These are phyloP conservation scores for Clonostachys chloroleuca DNA, from an alignment of 2,329 filamentous ascomycete species.

Conservation along the genomic window DNA sequence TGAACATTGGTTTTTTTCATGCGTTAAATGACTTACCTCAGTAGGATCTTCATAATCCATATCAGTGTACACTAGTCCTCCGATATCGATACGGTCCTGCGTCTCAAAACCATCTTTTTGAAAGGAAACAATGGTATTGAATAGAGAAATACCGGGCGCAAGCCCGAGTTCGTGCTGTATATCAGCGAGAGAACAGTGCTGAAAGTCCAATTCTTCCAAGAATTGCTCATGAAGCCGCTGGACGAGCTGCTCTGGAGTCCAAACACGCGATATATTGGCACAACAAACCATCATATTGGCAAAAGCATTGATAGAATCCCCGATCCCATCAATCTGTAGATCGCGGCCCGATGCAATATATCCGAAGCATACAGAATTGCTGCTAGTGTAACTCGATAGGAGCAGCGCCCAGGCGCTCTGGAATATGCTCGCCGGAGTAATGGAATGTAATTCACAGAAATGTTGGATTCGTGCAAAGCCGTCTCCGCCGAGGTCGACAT, in stretches of 20 bases:
- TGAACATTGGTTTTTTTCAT: too few species aligned
- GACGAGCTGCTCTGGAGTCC: not conserved
- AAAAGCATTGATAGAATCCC: constrained; percentile 41
- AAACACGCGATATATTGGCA: not conserved
- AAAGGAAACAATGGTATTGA: not conserved
- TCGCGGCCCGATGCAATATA: constrained; percentile 47
- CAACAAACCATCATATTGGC: constrained; percentile 48
- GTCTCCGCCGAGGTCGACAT: constrained; percentile 3
- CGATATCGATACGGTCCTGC: too few species aligned
- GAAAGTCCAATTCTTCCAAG: constrained; percentile 1
- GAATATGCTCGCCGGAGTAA: constrained; percentile 3
- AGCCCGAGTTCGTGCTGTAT: constrained; percentile 2
- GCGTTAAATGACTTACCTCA: too few species aligned
- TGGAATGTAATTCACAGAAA: not conserved
- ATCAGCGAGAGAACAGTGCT: constrained; percentile 3
- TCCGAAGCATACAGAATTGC: constrained; percentile 43
- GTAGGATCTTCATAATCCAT: too few species aligned
- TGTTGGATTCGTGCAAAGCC: constrained; percentile 1
- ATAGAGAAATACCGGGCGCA: not conserved
- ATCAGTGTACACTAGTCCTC: too few species aligned
- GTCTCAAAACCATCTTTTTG: not conserved
- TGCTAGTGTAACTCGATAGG: constrained; percentile 28
- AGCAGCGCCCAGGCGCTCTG: constrained; percentile 4
- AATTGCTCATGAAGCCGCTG: constrained; percentile 14
- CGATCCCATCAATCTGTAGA: constrained; percentile 36